A percentile compares a stretch with the other conserved stretches of the same genome.
Evolutionary conservation across 352 stramenopile genomes (phyloP).

Genomic region (Phytophthora brassicae): DNA sequence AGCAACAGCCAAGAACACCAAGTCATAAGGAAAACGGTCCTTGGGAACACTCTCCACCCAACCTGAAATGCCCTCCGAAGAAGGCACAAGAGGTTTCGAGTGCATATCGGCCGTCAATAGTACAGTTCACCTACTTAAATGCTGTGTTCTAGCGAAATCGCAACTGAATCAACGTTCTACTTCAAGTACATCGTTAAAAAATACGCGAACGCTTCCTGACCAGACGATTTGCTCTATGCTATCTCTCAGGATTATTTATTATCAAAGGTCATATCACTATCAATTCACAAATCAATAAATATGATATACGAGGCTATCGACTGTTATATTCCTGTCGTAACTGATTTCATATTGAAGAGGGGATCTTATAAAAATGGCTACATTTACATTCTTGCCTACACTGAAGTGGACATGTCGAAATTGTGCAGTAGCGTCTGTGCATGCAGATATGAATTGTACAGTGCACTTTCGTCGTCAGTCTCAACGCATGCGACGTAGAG

Average conservation of each 20-base stretch:
- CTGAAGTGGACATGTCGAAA: not conserved
- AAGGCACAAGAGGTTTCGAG: conserved; percentile 23
- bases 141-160: conserved; percentile 11
- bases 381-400: conserved; percentile 4
- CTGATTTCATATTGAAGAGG: conserved; percentile 17
- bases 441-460: conserved; percentile 45
- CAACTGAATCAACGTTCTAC: conserved; percentile 7
- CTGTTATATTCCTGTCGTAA: not conserved
- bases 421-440: conserved; percentile 35
- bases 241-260: not conserved
- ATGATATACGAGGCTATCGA: not conserved
- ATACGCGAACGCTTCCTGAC: conserved; percentile 1
- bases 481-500: conserved; percentile 46
- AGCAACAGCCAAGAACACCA: conserved; percentile 25
- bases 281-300: not conserved
- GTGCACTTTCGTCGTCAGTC: conserved; percentile 34
- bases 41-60: conserved; percentile 32
- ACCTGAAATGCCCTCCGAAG: conserved; percentile 15
- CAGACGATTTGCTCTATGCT: conserved; percentile 7
- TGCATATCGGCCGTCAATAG: conserved; percentile 16
- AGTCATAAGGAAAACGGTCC: conserved; percentile 7
- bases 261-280: not conserved
- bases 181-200: not conserved
- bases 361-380: conserved; percentile 18
- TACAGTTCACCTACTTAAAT: not conserved